Evolutionary conservation across 495 filamentous ascomycete species (phyloP), one percentile per base, ranked within the genome.

Genomic region (Ascodesmis nigricans): DNA sequence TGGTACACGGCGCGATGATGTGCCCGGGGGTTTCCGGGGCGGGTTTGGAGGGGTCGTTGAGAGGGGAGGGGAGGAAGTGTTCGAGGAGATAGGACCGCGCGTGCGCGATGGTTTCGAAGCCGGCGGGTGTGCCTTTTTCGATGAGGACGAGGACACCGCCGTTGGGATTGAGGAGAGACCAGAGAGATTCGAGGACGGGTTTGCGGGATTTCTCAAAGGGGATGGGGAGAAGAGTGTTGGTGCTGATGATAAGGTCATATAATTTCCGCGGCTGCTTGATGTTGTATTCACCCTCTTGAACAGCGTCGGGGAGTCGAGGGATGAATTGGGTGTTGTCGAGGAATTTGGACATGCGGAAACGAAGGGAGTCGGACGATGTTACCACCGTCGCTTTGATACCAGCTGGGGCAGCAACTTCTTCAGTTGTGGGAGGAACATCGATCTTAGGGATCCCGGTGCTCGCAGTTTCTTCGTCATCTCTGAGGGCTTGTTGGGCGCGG

Each of bases 1-100:
- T 92, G 1, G 87, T 97, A 54, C 87, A 97, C 0, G 87, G 87
- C 0, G 90, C 87, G 40, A 97, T 65, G 44, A 97, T 93, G 72
- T 83, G 82, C 41, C 82, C 87, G 24, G 56, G 60, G 27, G 57
- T 58, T 25, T 61, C 52, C 18, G 54, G 58, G 8, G 29, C 21
- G n/a, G 35, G 23, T 10, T 55, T 52, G 21, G 40, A 31, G 10
- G 13, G 10, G 72, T 83, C 41, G 1, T 66, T 61, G 10, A 55
- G 63, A 3, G 76, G 71, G 25, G 74, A 71, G 7, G 73, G 53
- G 43, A 93, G 76, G 45, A 77, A 67, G 19, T 73, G 65, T 36
- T 75, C 66, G 0, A 95, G 66, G 2, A 97, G 57, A 41, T 75
- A 66, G 28, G 76, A 58, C 17, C 87, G 71, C 4, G 82, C 82